Evolutionary conservation across 2,329 filamentous ascomycete genomes (phyloP).

Genomic region (Pezicula radicicola): DNA sequence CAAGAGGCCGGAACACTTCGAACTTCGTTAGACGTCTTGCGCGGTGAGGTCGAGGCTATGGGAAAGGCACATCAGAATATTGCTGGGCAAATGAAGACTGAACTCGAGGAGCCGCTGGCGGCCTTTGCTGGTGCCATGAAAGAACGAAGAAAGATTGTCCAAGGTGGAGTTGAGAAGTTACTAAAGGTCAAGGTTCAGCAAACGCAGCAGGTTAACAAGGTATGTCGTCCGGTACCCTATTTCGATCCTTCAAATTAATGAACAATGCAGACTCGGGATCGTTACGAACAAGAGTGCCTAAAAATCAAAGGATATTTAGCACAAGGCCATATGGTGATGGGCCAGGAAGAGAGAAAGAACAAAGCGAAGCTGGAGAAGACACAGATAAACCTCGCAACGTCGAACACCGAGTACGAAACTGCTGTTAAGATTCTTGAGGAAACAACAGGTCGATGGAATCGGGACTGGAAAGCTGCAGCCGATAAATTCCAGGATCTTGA

Average conservation of each 20-base stretch:
- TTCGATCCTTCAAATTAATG: conserved; percentile 4
- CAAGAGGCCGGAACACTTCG: conserved; percentile 82
- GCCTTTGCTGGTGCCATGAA: conserved; percentile 96
- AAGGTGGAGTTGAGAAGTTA: conserved; percentile 89
- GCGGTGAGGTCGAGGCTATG: conserved; percentile 88
- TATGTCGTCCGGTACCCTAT: conserved; percentile 33
- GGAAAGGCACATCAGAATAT: conserved; percentile 90
- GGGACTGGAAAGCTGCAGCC: conserved; percentile 96
- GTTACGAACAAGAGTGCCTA: conserved; percentile 95
- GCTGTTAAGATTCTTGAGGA: conserved; percentile 93
- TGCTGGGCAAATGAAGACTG: conserved; percentile 90
- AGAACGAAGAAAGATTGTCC: conserved; percentile 93
- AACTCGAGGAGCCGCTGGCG: conserved; percentile 87
- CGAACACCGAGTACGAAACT: conserved; percentile 89
- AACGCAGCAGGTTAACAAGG: conserved; percentile 88
- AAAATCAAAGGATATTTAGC: conserved; percentile 98
- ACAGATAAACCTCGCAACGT: conserved; percentile 87
- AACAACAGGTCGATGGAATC: conserved; percentile 92
- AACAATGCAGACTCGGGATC: conserved; percentile 69
- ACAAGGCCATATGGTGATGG: conserved; percentile 99
- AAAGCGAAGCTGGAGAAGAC: conserved; percentile 99
- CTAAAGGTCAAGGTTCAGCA: conserved; percentile 92
- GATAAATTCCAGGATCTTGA: conserved; percentile 99
- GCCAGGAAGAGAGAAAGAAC: conserved; percentile 97
- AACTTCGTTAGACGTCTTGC: conserved; percentile 80